These are phyloP conservation scores for Fusarium pilosicola DNA, from an alignment of 2,329 filamentous ascomycete species.

Conservation along the genomic window DNA sequence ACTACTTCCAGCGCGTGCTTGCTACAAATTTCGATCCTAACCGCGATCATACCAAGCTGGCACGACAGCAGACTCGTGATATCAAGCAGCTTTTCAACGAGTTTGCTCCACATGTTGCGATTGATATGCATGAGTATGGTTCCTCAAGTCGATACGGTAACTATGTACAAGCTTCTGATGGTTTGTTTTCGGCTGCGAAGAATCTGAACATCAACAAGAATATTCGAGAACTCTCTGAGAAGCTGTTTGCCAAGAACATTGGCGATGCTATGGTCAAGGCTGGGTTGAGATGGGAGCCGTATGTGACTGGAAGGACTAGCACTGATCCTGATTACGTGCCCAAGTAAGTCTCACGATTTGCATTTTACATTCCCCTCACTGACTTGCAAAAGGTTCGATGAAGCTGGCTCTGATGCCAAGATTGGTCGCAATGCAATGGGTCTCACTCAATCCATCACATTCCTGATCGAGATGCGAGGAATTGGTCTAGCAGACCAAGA, in stretches of 20 bases:
- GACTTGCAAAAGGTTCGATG: conserved; percentile 28
- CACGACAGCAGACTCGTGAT: conserved; percentile 45
- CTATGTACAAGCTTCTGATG: conserved; percentile 43
- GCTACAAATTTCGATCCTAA: conserved; percentile 48
- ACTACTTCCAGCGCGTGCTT: conserved; percentile 47
- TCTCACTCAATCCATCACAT: conserved; percentile 44
- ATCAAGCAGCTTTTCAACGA: conserved; percentile 45
- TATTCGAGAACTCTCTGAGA: conserved; percentile 45
- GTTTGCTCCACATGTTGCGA: conserved; percentile 45
- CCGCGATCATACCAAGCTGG: conserved; percentile 48
- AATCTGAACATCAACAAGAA: conserved; percentile 47
- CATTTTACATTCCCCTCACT: accelerated
- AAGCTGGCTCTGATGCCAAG: conserved; percentile 45
- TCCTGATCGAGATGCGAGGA: conserved; percentile 47
- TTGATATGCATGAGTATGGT: conserved; percentile 49
- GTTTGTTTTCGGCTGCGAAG: conserved; percentile 48
- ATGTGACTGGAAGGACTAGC: conserved; percentile 40
- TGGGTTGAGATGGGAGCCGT: conserved; percentile 45
- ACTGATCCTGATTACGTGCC: conserved; percentile 19
- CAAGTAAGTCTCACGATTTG: not conserved
- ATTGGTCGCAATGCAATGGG: conserved; percentile 47
- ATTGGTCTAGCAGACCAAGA: conserved; percentile 47
- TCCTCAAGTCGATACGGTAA: conserved; percentile 35
- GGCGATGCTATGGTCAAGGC: conserved; percentile 44
- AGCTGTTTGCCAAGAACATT: conserved; percentile 44